A percentile compares a stretch with the other conserved stretches of the same genome.
These are phyloP conservation scores for Saccharomyces eubayanus DNA, from an alignment of 805 yeast genomes.

Conservation along the genomic window DNA sequence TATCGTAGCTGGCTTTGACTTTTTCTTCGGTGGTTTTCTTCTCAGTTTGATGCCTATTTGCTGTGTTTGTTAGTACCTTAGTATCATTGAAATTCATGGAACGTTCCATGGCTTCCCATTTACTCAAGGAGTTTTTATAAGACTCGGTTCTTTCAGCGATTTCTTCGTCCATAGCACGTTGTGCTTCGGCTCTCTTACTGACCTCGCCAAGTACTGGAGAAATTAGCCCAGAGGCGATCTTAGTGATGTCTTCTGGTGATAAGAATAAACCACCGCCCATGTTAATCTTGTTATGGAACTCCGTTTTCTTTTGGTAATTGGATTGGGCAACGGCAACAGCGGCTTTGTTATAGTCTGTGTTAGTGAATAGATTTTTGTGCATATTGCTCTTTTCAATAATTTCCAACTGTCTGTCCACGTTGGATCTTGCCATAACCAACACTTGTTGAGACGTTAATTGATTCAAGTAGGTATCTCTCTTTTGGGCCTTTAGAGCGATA, in stretches of 20 bases:
- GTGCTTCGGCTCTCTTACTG: conserved; percentile 55
- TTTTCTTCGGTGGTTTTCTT: conserved; percentile 32
- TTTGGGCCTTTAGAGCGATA: background rate
- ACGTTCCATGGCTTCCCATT: conserved; percentile 35
- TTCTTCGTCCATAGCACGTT: conserved; percentile 50
- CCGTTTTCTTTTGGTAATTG: conserved; percentile 49
- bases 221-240: conserved; percentile 69
- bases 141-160: conserved; percentile 31
- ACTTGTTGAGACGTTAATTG: conserved; percentile 33
- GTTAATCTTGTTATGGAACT: conserved; percentile 47
- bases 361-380: conserved; percentile 21
- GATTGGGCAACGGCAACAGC: conserved; percentile 75
- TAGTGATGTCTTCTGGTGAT: conserved; percentile 64
- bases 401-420: conserved; percentile 38
- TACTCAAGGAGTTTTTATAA: conserved; percentile 34
- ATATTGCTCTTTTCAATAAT: conserved; percentile 36
- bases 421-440: conserved; percentile 43
- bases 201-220: conserved; percentile 73
- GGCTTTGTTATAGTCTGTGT: conserved; percentile 54
- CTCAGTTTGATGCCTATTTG: conserved; percentile 34
- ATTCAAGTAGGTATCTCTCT: conserved; percentile 23
- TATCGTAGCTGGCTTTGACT: conserved; percentile 39
- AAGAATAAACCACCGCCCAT: conserved; percentile 84
- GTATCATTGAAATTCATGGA: conserved; percentile 35
- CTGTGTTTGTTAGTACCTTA: conserved; percentile 33